Percentiles rank a stretch among this genome's conserved stretches.
phyloP scores from a whole-genome alignment of 495 filamentous ascomycete species.

The Clavariopsis aquatica region DNA sequence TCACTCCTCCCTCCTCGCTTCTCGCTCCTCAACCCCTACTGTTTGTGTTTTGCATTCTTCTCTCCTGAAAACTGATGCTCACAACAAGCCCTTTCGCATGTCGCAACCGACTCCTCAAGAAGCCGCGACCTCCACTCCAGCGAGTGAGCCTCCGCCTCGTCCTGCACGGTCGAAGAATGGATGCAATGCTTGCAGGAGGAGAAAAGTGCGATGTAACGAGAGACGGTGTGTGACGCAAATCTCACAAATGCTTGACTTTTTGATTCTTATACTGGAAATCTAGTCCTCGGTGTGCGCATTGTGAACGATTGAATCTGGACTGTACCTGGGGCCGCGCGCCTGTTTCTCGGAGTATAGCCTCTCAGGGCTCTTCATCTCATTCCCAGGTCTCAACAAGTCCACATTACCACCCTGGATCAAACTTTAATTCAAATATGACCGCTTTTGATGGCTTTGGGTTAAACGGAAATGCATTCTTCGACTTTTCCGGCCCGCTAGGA shows the following conservation, averaged over 20 bases:
- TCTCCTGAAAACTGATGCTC: not conserved
- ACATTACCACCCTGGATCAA: not conserved
- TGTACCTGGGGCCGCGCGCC: slow-evolving; percentile 22
- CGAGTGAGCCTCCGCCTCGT: slow-evolving; percentile 4
- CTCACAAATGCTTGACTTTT: no score
- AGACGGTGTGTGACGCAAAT: no score
- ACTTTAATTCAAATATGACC: not conserved
- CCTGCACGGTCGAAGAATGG: slow-evolving; percentile 26
- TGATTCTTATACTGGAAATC: no score
- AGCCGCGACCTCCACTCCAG: not conserved
- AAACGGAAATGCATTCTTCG: slow-evolving; percentile 22
- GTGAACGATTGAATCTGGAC: slow-evolving; percentile 26
- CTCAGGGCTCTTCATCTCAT: slow-evolving; percentile 4
- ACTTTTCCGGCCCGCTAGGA: slow-evolving; percentile 21
- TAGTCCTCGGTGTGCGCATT: slow-evolving; percentile 28
- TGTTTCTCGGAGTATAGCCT: not conserved
- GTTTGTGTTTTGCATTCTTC: no score
- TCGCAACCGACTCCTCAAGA: slow-evolving; percentile 11
- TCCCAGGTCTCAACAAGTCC: slow-evolving; percentile 3
- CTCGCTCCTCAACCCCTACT: no score
- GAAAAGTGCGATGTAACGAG: slow-evolving; percentile 28
- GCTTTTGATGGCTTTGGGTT: slow-evolving; percentile 14
- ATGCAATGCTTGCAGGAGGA: slow-evolving; percentile 26
- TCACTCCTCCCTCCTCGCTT: no score
- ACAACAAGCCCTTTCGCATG: not conserved